Base-by-base conservation (phyloP, 257 asterid genomes). In the Solanum sejunctum region DNA sequence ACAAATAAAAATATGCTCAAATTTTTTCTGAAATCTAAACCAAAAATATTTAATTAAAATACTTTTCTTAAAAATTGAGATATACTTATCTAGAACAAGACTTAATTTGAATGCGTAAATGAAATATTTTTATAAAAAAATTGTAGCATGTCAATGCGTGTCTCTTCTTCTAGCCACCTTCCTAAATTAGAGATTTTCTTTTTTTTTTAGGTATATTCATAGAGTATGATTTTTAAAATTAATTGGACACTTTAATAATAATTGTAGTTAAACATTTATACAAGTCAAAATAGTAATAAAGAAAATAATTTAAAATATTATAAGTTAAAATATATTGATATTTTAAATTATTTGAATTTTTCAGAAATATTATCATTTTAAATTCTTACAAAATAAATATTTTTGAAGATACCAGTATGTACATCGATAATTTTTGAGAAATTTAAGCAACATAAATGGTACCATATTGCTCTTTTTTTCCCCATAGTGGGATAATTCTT, bases 91-190 rank as follows among this genome's bases (percentile, higher is more conserved):
- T 21, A 3, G 11, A 21, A 60, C 0, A 60, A 21, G 16, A 60
- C 36, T 60, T 60, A 21, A 11, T 60, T 21, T 3, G 8, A 60
- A 21, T 21, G 36, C 1, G 2, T 57, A 57, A 11, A 0, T 20
- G 2, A 57, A 57, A 57, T 20, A 57, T 20, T 18, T 11, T 8
- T 23, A 20, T 0, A 58, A 58, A 20, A 60, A 60, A 12, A 79
- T 28, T 84, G 54, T 47, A 55, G 49, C 39, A 28, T 85, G 66
- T 49, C 81, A 56, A 80, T 47, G 84, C 63, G 80, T 87, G 79
- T 83, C 85, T 69, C 84, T 32, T 32, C 36, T 32, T 91, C 89
- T 91, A 88, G 91, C 92, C 91, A 88, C 85, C 95, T 88, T 91
- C 87, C 88, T 79, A 75, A 78, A 77, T 84, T 85, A 86, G 47